These are phyloP conservation scores for Rhododendron ferrugineum DNA, from an alignment of 148 eudicot genomes.

Conservation along the genomic window DNA sequence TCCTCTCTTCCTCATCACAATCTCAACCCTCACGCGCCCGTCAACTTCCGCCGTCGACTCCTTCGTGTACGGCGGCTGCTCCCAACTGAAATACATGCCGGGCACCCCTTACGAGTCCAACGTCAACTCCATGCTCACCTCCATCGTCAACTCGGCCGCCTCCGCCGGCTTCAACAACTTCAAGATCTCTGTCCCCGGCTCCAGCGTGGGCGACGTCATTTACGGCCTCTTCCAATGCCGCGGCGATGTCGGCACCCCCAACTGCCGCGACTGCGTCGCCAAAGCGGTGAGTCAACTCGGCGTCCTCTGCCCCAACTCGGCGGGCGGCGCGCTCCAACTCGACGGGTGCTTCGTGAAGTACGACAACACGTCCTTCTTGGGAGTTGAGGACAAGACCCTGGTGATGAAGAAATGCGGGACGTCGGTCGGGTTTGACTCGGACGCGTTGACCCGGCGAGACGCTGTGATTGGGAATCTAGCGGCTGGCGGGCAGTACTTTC, in stretches of 20 bases:
- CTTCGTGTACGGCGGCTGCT: slow-evolving; percentile 46
- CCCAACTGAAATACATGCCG: slow-evolving; percentile 26
- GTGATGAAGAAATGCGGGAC: slow-evolving; percentile 44
- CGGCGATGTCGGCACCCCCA: slow-evolving; percentile 25
- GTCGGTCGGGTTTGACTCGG: slow-evolving; percentile 23
- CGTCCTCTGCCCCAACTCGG: slow-evolving; percentile 21
- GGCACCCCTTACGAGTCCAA: slow-evolving; percentile 35
- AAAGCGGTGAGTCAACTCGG: slow-evolving; percentile 32
- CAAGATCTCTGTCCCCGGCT: slow-evolving; percentile 30
- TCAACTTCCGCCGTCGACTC: slow-evolving; percentile 17
- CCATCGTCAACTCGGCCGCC: slow-evolving; percentile 44
- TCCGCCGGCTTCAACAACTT: slow-evolving; percentile 31
- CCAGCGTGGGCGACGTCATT: slow-evolving; percentile 18
- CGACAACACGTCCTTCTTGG: slow-evolving; percentile 41
- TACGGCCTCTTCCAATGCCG: slow-evolving; percentile 51
- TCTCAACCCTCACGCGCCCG: background rate
- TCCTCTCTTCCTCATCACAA: slow-evolving; percentile 3
- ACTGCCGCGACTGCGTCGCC: slow-evolving; percentile 34
- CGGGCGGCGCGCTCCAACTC: slow-evolving; percentile 44
- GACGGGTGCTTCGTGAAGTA: slow-evolving; percentile 55
- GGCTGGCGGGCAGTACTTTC: slow-evolving; percentile 24
- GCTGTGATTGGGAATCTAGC: slow-evolving; percentile 25
- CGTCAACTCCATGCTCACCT: slow-evolving; percentile 42
- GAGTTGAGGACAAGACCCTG: slow-evolving; percentile 43
- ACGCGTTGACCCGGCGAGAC: slow-evolving; percentile 19